phyloP scores from a whole-genome alignment of 306 rosid genomes.

The Cercis canadensis region DNA sequence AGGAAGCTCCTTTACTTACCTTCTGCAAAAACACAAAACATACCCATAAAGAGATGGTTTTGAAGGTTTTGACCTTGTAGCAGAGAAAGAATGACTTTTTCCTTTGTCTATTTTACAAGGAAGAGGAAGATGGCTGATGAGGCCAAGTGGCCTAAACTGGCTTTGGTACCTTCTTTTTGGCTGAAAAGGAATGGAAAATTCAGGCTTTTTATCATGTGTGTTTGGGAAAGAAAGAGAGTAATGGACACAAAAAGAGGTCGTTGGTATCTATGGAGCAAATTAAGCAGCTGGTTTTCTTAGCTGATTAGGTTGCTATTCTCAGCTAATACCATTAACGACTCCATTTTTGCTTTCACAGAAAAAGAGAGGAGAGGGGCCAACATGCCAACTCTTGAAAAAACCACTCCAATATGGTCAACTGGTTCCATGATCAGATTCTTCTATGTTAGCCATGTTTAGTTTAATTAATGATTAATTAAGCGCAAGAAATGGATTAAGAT shows the following conservation, averaged over 20 bases:
- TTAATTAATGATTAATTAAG: constrained; percentile 31
- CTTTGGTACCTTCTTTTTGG: constrained; percentile 1
- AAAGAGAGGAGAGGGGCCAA: constrained; percentile 1
- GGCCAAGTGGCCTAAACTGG: constrained; percentile 31
- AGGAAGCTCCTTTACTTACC: constrained; percentile 28
- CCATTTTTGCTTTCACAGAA: constrained; percentile 37
- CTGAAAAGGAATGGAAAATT: constrained; percentile 2
- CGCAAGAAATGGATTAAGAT: constrained; percentile 37
- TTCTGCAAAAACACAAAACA: not conserved
- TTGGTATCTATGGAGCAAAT: constrained; percentile 1
- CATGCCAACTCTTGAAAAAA: constrained; percentile 28
- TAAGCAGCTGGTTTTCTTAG: not conserved
- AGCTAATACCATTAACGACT: constrained; percentile 46
- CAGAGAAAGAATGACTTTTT: not conserved
- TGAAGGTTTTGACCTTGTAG: constrained; percentile 8
- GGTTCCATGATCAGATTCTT: constrained; percentile 23
- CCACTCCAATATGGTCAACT: constrained; percentile 63
- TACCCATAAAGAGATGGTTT: not conserved
- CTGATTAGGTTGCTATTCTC: constrained; percentile 35
- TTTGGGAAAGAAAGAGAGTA: constrained; percentile 7
- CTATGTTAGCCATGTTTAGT: constrained; percentile 30
- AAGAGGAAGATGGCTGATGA: constrained; percentile 18
- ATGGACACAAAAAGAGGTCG: not conserved
- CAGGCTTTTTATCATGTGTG: constrained; percentile 16
- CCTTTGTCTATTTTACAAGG: not conserved